A percentile compares a stretch with the other conserved stretches of the same genome.
phyloP scores from a whole-genome alignment of 345 rosid species.

The Populus davidiana region DNA sequence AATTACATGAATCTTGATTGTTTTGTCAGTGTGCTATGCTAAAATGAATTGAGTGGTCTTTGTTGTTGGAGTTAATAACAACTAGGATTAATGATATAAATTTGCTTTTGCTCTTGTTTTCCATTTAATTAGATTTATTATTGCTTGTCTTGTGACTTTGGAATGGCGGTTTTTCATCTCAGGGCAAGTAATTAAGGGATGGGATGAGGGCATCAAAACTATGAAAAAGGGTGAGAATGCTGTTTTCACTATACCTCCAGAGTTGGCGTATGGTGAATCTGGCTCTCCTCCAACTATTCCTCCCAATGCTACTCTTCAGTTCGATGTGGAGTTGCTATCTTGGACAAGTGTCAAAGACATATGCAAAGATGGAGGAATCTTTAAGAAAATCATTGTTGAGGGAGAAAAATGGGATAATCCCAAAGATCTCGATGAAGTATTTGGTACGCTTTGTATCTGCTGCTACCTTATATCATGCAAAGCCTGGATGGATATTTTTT shows the following conservation, averaged over 20 bases:
- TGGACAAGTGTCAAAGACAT: constrained; percentile 85
- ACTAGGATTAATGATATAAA: too few relatives aligned
- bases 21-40: too few relatives aligned
- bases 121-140: not conserved
- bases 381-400: constrained; percentile 60
- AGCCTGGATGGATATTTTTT: too few relatives aligned
- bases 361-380: constrained; percentile 80
- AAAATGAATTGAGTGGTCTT: too few relatives aligned
- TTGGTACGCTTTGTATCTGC: constrained; percentile 34
- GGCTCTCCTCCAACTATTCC: constrained; percentile 95
- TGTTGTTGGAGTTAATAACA: too few relatives aligned
- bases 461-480: too few relatives aligned
- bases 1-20: too few relatives aligned
- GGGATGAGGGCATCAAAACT: constrained; percentile 95
- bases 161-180: not conserved
- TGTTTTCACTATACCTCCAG: constrained; percentile 74
- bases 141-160: not conserved
- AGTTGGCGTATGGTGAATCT: constrained; percentile 75
- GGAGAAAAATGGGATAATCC: constrained; percentile 88
- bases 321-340: constrained; percentile 70
- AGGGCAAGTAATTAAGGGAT: constrained; percentile 96
- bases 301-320: constrained; percentile 78
- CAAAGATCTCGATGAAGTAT: constrained; percentile 74
- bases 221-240: constrained; percentile 97
- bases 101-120: not conserved